Evolutionary conservation across 495 filamentous ascomycete species (phyloP), one percentile per base, ranked within the genome.

Genomic region (Physcia stellaris): DNA sequence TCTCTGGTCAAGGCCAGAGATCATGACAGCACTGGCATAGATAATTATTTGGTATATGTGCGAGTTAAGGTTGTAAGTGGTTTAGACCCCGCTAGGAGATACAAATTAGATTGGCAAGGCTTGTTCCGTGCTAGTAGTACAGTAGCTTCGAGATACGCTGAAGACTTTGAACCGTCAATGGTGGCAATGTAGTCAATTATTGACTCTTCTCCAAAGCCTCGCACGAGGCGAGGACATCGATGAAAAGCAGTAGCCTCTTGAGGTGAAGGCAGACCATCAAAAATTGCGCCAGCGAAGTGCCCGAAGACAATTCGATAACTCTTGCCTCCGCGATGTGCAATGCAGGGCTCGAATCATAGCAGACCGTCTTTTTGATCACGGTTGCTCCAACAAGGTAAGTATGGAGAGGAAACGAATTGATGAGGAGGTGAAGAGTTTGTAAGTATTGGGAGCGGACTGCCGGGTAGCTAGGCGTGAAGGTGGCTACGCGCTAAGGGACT

Each of bases 321-420:
- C 65, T 68, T 60, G 73, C 63, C 71, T 59, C 75, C 77, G 64
- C 75, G 75, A 49, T 80, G 77, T 81, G 76, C 73, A 77, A 81
- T 82, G 75, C 70, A 80, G 75, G 74, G 61, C 71, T 75, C 67
- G 66, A 66, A 57, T 57, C 59, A 63, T 74, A 66, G 65, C 61
- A 61, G 49, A 58, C 67, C 58, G 66, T 59, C 61, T 69, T 73
- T 61, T 58, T 78, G 75, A 79, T 62, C 73, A 60, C 64, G 55
- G 63, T 57, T 61, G 60, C 64, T 63, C 64, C 70, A 68, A 73
- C 70, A 78, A 79, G 73, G 75, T 80, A 80, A 78, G 73, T 77
- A 79, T 79, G 27, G 32, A 40, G 23, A 40, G 19, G 18, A 31
- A 32, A 40, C 29, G 20, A 19, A 30, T 9, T 12, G 21, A 30